These are phyloP conservation scores for Paecilomyces variotii DNA, from an alignment of 2,329 filamentous ascomycete species.

Conservation along the genomic window DNA sequence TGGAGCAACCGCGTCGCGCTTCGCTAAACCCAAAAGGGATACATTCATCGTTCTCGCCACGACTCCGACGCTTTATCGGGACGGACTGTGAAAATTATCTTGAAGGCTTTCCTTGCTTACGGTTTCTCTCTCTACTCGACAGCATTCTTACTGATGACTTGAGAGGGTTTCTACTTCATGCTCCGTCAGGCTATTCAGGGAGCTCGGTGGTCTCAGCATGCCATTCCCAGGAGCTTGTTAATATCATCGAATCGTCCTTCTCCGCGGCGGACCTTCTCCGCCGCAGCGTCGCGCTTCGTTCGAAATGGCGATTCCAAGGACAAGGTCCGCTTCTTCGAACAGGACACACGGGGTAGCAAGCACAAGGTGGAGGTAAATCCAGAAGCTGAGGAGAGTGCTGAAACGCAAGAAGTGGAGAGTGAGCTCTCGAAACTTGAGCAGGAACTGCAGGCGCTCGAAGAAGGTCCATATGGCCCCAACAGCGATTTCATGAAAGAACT, in stretches of 20 bases:
- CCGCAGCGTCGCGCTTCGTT: conserved; percentile 19
- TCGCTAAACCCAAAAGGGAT: neutral
- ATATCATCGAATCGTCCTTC: conserved; percentile 10
- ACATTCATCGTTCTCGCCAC: neutral
- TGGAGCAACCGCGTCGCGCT: neutral
- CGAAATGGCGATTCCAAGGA: conserved; percentile 31
- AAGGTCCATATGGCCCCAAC: conserved; percentile 37
- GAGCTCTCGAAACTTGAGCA: conserved; percentile 32
- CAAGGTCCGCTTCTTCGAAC: conserved; percentile 37
- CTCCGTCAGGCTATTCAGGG: conserved; percentile 36
- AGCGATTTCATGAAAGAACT: conserved; percentile 36
- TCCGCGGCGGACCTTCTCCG: conserved; percentile 24
- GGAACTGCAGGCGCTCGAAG: conserved; percentile 31
- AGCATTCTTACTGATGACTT: conserved; percentile 22
- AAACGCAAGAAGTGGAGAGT: conserved; percentile 27
- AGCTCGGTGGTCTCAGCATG: conserved; percentile 38
- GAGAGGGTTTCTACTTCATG: conserved; percentile 28
- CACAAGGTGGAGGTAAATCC: conserved; percentile 29
- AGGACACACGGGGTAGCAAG: conserved; percentile 28
- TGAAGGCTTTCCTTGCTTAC: conserved; percentile 1
- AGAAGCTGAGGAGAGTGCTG: conserved; percentile 30
- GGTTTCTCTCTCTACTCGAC: neutral
- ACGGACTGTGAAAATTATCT: conserved; percentile 1
- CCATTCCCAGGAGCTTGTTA: conserved; percentile 25
- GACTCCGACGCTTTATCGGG: conserved; percentile 12